A percentile compares a stretch with the other conserved stretches of the same genome.
phyloP scores from a whole-genome alignment of 306 rosid genomes.

The Begonia fuchsioides region DNA sequence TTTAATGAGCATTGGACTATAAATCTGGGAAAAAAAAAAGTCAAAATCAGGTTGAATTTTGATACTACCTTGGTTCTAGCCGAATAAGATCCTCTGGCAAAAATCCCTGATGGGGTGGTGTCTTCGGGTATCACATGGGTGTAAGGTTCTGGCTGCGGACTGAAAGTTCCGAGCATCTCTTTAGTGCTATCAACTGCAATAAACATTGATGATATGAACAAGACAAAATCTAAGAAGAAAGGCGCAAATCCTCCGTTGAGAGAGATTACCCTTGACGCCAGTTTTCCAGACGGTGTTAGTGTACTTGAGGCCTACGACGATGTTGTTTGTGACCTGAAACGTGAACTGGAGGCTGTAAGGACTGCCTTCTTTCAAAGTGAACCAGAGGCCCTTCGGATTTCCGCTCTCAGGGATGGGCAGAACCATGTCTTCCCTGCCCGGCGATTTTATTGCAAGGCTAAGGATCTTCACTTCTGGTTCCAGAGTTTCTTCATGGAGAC shows the following conservation, averaged over 20 bases:
- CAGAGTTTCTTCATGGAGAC: conserved; percentile 37
- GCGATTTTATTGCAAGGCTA: conserved; percentile 67
- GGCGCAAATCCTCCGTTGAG: too few relatives aligned
- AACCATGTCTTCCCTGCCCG: conserved; percentile 55
- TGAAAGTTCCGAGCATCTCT: conserved; percentile 90
- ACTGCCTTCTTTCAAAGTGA: conserved; percentile 97
- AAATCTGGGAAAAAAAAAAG: too few relatives aligned
- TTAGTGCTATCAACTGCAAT: conserved; percentile 63
- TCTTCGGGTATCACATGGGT: conserved; percentile 81
- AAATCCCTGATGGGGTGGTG: conserved; percentile 85
- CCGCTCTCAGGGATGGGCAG: conserved; percentile 69
- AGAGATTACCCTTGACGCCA: conserved; percentile 51
- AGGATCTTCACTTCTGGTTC: conserved; percentile 84
- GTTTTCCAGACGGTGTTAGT: conserved; percentile 89
- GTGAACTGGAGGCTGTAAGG: conserved; percentile 62
- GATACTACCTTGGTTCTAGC: conserved; percentile 67
- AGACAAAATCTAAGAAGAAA: neutral
- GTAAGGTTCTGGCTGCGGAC: conserved; percentile 75
- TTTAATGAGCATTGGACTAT: too few relatives aligned
- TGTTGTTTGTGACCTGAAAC: conserved; percentile 68
- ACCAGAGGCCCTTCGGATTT: conserved; percentile 77
- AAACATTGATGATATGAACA: neutral
- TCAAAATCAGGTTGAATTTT: neutral
- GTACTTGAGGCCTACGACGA: conserved; percentile 92
- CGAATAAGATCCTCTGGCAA: conserved; percentile 79